Evolutionary conservation across 768 basidiomycete genomes (phyloP).

Genomic region (Boletus pseudopeckii): DNA sequence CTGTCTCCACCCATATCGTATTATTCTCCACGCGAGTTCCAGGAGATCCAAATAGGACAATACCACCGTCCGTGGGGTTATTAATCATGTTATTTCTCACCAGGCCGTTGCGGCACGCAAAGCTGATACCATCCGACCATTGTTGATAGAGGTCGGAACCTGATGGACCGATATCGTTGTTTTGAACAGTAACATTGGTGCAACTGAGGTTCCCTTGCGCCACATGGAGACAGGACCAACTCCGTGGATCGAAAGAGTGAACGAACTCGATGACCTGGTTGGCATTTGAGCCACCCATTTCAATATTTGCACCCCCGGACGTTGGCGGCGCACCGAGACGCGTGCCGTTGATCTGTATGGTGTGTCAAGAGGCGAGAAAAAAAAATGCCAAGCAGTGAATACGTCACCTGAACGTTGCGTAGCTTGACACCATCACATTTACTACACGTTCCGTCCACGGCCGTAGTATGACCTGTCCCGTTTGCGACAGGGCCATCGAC

Average conservation of each 20-base stretch:
- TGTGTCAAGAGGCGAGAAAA: neutral
- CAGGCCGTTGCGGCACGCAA: slow-evolving; percentile 60
- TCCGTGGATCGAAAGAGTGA: slow-evolving; percentile 68
- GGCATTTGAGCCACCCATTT: slow-evolving; percentile 75
- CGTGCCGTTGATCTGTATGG: slow-evolving; percentile 65
- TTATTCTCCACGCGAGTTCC: slow-evolving; percentile 73
- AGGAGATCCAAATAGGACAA: slow-evolving; percentile 74
- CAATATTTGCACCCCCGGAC: slow-evolving; percentile 72
- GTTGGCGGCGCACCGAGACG: slow-evolving; percentile 52
- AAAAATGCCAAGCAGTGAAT: neutral
- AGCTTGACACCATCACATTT: slow-evolving; percentile 59
- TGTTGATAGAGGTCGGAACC: slow-evolving; percentile 61
- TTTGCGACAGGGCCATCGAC: slow-evolving; percentile 62
- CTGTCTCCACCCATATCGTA: slow-evolving; percentile 68
- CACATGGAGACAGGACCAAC: slow-evolving; percentile 83
- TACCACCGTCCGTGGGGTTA: slow-evolving; percentile 76
- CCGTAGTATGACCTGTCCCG: slow-evolving; percentile 67
- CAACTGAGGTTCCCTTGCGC: slow-evolving; percentile 66
- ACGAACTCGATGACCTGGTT: slow-evolving; percentile 77
- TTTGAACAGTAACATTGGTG: slow-evolving; percentile 60
- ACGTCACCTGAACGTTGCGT: slow-evolving; percentile 65
- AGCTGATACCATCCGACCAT: slow-evolving; percentile 83
- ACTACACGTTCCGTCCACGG: slow-evolving; percentile 62
- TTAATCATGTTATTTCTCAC: slow-evolving; percentile 68
- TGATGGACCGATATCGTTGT: slow-evolving; percentile 83